Base-by-base conservation (phyloP, 139 green algal species). In the Limnomonas spitsbergensis region DNA sequence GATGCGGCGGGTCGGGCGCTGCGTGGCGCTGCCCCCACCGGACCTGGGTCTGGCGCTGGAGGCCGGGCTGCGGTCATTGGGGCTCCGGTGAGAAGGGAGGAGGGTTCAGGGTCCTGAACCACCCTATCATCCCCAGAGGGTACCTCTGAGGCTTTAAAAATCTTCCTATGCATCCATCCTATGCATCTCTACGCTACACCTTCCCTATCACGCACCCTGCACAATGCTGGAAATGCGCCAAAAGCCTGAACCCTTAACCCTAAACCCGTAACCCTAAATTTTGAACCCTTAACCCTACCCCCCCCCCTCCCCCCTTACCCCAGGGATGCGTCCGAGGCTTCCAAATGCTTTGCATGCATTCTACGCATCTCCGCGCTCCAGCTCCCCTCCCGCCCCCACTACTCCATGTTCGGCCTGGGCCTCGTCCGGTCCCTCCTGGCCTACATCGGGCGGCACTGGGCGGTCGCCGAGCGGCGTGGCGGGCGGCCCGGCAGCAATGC, bases 11-110 rank as follows among this genome's bases (percentile, higher is more conserved):
- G 54, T 52, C 6, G 75, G 69, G 1, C 69, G 82, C 2, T 24
- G 31, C 7, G 78, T 87, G 20, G 71, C 40, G 29, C 69, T 87
- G 9, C 53, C 76, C n/a, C 3, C 40, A 1, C 69, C 75, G 0
- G 78, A 83, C 34, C 4, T 72, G n/a, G 31, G 29, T 0, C 32
- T 87, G 4, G 42, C 76, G 2, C 79, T 87, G 56, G 82, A 87
- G 61, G 61, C 61, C 29, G 61, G 61, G 29, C 61, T 72, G 27
- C 26, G 61, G 27, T 72, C 61, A 20, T 72, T 73, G 20, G 82
- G 82, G 1, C 82, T 87, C 40, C 56, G 79, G 47, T 61, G 47
- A 61, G 47, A n/a, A n/a, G n/a, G n/a, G n/a, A 61, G 47, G 20
- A 61, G 47, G 47, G 47, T 61, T 61, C 47, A 29, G 47, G 20